Conservation (phyloP, 2,329 filamentous ascomycete genomes). For the Talaromyces albobiverticillius region DNA sequence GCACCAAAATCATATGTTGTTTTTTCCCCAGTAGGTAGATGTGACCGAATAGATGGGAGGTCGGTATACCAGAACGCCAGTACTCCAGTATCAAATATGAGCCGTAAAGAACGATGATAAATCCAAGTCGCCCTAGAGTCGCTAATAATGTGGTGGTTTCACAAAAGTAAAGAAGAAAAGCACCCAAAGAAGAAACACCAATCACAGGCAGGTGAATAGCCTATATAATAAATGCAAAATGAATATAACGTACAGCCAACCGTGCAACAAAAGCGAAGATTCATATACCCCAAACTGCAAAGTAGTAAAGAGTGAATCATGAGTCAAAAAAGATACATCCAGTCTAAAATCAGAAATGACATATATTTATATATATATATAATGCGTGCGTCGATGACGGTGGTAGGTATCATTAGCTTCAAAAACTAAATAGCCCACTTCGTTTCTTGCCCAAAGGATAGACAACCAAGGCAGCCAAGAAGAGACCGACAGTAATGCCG, state of each 20-base stretch:
- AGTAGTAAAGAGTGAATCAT: not conserved
- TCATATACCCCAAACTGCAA: not conserved
- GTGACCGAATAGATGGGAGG: not conserved
- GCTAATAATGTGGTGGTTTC: not conserved
- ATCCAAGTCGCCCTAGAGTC: not conserved
- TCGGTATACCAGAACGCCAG: not conserved
- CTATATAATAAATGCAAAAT: slow-evolving; percentile 4
- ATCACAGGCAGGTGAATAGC: not conserved
- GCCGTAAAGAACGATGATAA: not conserved
- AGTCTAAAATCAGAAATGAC: not conserved
- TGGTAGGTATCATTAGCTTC: slow-evolving; percentile 18
- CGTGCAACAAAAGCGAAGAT: not conserved
- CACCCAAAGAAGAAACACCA: slow-evolving; percentile 1
- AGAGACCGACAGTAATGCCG: slow-evolving; percentile 50
- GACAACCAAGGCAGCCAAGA: slow-evolving; percentile 47
- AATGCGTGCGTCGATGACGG: not conserved
- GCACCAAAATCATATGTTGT: not conserved
- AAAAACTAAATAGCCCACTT: slow-evolving; percentile 49
- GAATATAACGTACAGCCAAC: not conserved
- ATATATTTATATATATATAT: slow-evolving; percentile 10
- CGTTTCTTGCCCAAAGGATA: slow-evolving; percentile 50
- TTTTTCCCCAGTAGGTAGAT: not conserved
- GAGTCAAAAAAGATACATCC: not conserved
- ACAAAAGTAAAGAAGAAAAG: not conserved
- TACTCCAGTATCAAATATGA: not conserved